These are phyloP conservation scores for Penicillium thymicola DNA, from an alignment of 2,329 filamentous ascomycete species.

Conservation along the genomic window DNA sequence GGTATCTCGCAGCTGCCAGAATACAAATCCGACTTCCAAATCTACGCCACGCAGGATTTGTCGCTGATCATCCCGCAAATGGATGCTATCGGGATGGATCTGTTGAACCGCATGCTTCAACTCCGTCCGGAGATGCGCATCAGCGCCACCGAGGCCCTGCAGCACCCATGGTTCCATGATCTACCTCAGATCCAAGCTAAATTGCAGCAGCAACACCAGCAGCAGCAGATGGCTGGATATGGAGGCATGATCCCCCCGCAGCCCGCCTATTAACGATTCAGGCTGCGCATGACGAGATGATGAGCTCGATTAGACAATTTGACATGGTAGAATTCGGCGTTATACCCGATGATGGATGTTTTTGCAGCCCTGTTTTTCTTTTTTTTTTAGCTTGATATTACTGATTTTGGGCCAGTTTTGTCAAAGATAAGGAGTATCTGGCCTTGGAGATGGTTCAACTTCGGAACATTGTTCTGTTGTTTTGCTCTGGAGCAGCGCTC, in stretches of 20 bases:
- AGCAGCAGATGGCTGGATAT: conserved; percentile 40
- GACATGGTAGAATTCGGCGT: conserved; percentile 32
- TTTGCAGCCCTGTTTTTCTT: conserved; percentile 10
- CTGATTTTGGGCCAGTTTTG: background rate
- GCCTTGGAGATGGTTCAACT: background rate
- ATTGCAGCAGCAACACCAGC: conserved; percentile 42
- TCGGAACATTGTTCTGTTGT: background rate
- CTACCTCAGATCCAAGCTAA: conserved; percentile 55
- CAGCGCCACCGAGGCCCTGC: conserved; percentile 78
- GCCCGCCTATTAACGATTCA: conserved; percentile 30
- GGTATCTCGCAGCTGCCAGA: conserved; percentile 95
- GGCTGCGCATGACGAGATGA: conserved; percentile 27
- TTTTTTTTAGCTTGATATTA: conserved; percentile 5
- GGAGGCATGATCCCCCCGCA: conserved; percentile 39
- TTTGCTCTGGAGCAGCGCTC: background rate
- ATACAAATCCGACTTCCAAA: conserved; percentile 92
- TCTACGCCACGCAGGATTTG: conserved; percentile 90
- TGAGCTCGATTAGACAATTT: conserved; percentile 26
- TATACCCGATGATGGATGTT: conserved; percentile 24
- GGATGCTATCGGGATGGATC: conserved; percentile 79
- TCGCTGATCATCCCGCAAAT: conserved; percentile 84
- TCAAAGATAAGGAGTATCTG: background rate
- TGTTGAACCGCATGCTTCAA: conserved; percentile 88
- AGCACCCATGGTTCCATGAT: conserved; percentile 87
- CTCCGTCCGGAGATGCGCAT: conserved; percentile 87